Base-by-base conservation (phyloP, 768 basidiomycete species). In the Boletus subparvulus region DNA sequence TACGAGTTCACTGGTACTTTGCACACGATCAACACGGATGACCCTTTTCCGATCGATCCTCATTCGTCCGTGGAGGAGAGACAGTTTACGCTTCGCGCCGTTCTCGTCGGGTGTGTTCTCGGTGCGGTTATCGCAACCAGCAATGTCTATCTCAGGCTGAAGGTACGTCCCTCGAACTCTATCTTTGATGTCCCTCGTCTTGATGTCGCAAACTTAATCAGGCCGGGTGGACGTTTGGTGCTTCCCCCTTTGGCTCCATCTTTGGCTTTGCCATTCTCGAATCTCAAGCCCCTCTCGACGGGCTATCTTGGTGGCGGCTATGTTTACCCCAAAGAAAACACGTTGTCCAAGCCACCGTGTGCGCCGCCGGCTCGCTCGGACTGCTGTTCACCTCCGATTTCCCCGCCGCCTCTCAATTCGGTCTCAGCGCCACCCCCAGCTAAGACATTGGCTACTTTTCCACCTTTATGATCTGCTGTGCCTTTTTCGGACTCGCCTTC, bases 401-500 rank as follows among this genome's bases (percentile, higher is more conserved):
- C 41, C 85, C 85, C 3, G 83, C 83, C 6, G 80, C 85, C 70
- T 85, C 84, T 59, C 79, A 80, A 24, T 77, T 85, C 6, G 60
- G 76, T 19, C 76, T 85, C 24, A 75, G 77, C 14, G 65, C 66
- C 10, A 58, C 73, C 8, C 83, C 85, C 4, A 54, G 75, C 43
- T 59, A 81, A 30, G 85, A 87, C 54, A 73, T 82, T 46, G 84
- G 83, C 3, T 78, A 75, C 47, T 71, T 86, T 17, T 81, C 85
- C 58, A 79, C 82, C 1, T 74, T 86, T 40, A 81, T 81, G 10
- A 68, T 77, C 13, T 79, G 77, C 58, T 76, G 80, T 47, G 80
- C 79, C 39, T 83, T 85, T 74, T 85, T 83, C 59, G 84, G 83
- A 45, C 78, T 85, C 10, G 84, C 86, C 69, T 87, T 88, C 80